Percentiles rank a stretch among this genome's conserved stretches.
phyloP scores from a whole-genome alignment of 768 basidiomycete species.

The Termitomyces sp. region DNA sequence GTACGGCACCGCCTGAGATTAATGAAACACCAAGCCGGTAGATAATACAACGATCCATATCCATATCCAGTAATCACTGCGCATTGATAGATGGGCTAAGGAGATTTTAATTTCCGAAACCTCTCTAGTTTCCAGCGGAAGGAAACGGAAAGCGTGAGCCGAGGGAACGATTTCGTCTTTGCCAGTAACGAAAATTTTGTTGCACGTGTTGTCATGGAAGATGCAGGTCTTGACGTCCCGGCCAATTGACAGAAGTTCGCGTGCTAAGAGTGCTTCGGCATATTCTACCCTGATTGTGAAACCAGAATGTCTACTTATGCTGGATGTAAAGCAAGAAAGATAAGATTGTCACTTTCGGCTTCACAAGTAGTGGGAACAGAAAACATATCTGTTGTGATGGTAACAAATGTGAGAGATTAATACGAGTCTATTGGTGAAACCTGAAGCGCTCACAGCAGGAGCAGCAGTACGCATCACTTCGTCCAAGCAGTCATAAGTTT shows the following conservation, averaged over 20 bases:
- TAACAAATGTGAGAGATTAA: background rate
- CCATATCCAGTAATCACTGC: background rate
- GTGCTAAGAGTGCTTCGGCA: background rate
- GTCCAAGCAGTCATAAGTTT: background rate
- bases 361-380: background rate
- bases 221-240: background rate
- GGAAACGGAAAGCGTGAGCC: constrained; percentile 3
- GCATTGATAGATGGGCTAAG: background rate
- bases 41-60: background rate
- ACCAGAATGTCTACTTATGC: background rate
- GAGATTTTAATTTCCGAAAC: background rate
- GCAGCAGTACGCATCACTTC: background rate
- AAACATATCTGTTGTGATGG: background rate
- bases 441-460: background rate
- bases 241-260: background rate
- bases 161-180: background rate
- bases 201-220: background rate
- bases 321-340: background rate
- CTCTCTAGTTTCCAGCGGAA: background rate
- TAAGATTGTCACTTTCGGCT: background rate
- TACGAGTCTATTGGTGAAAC: background rate
- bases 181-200: too few species aligned
- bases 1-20: background rate
- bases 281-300: background rate
- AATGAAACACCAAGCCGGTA: background rate